A percentile compares a stretch with the other conserved stretches of the same genome.
Evolutionary conservation across 2,329 filamentous ascomycete species (phyloP).

Genomic region (Fusarium denticulatum): DNA sequence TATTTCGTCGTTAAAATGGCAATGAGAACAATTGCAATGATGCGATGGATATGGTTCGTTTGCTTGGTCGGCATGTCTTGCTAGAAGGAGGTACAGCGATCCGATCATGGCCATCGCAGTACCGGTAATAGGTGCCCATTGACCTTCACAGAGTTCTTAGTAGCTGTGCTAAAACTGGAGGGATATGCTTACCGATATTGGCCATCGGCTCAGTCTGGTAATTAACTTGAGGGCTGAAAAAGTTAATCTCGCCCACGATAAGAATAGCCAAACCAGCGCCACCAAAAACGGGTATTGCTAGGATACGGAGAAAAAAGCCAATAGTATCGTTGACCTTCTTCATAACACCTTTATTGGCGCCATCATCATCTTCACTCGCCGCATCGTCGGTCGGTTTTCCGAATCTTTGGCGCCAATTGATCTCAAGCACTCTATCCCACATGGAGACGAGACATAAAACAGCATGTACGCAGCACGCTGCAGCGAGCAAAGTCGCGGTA

Average conservation of each 20-base stretch:
- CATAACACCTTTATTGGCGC: constrained; percentile 62
- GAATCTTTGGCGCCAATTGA: constrained; percentile 65
- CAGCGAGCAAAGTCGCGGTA: constrained; percentile 67
- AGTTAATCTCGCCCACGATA: constrained; percentile 70
- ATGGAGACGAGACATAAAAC: constrained; percentile 70
- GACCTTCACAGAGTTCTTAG: constrained; percentile 49
- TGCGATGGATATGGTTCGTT: neutral
- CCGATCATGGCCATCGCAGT: constrained; percentile 67
- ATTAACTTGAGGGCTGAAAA: constrained; percentile 64
- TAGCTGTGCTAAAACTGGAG: too few species aligned
- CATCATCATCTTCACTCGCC: constrained; percentile 52
- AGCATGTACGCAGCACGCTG: constrained; percentile 72
- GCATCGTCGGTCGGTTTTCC: constrained; percentile 7
- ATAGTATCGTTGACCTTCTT: constrained; percentile 65
- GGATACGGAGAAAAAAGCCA: constrained; percentile 61
- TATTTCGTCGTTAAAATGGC: neutral
- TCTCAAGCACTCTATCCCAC: constrained; percentile 71
- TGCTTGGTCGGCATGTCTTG: constrained; percentile 32
- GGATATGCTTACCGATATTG: constrained; percentile 57
- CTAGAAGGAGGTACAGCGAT: constrained; percentile 65
- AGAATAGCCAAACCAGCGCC: constrained; percentile 68
- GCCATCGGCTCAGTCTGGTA: constrained; percentile 71
- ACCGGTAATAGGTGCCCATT: constrained; percentile 70
- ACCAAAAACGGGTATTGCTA: constrained; percentile 68
- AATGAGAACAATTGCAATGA: constrained; percentile 31